A percentile compares a stretch with the other conserved stretches of the same genome.
phyloP scores from a whole-genome alignment of 192 early-diverging fungal species.

The Coemansia sp. region DNA sequence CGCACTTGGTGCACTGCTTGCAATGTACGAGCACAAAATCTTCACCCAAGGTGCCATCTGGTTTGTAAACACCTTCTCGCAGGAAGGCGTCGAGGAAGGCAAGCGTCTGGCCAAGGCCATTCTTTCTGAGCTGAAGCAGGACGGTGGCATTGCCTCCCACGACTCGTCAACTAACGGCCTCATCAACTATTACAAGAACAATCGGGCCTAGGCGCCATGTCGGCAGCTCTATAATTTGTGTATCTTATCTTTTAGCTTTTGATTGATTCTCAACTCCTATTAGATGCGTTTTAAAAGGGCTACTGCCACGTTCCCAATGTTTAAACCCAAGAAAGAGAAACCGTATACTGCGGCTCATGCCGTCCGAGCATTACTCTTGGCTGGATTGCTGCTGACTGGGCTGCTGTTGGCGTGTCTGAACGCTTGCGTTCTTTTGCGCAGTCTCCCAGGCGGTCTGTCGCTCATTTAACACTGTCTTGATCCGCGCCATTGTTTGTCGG shows the following conservation, averaged over 20 bases:
- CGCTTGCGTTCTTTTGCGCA: slow-evolving; percentile 29
- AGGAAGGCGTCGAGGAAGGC: slow-evolving; percentile 96
- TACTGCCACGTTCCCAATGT: not conserved
- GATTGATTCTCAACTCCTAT: not conserved
- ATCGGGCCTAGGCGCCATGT: slow-evolving; percentile 22
- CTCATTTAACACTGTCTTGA: slow-evolving; percentile 78
- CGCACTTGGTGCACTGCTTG: slow-evolving; percentile 89
- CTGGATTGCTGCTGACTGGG: not conserved
- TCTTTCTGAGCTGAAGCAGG: slow-evolving; percentile 78
- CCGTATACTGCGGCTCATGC: not conserved
- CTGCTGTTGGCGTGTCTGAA: not conserved
- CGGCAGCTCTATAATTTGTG: not conserved
- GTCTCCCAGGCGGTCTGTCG: slow-evolving; percentile 65
- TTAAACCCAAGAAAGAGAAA: not conserved
- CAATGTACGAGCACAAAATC: slow-evolving; percentile 99
- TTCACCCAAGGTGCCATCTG: slow-evolving; percentile 98
- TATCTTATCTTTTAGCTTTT: not conserved
- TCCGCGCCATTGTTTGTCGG: slow-evolving; percentile 80
- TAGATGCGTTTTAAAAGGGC: not conserved
- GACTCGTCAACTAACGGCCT: slow-evolving; percentile 95
- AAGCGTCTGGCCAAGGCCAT: slow-evolving; percentile 98
- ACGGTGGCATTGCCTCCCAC: slow-evolving; percentile 63
- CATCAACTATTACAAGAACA: slow-evolving; percentile 86
- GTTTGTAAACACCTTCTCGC: slow-evolving; percentile 97
- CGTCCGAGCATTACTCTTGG: not conserved